Evolutionary conservation across 345 rosid genomes (phyloP), one percentile per base, ranked within the genome.

Genomic region (Erodium maritimum): DNA sequence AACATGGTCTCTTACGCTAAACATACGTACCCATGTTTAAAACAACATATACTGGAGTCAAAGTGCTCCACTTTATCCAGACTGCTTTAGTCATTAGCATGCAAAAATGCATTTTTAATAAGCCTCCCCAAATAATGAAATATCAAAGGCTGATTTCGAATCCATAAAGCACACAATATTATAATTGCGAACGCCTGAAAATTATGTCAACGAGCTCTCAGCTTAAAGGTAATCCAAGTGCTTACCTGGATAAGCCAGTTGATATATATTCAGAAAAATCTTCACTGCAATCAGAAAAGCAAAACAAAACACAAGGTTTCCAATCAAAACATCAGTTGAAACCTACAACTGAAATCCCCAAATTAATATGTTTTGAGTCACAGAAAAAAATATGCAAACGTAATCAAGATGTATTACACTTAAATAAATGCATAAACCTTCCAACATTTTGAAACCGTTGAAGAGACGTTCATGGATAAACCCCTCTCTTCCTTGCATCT

Each of bases 231-330:
- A 42, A 10, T 42, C 14, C 17, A 42, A 42, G 17, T 42, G 5
- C 19, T 55, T 64, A 86, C 98, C 93, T 84, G 61, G 56, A 71
- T n/a, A 62, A 17, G 25, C 56, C 59, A 64, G 58, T 66, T 46
- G 76, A 45, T 23, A 61, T 23, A 61, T 68, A 50, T 74, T 67
- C 21, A 84, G 74, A 51, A 79, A 63, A 50, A 64, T 58, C 80
- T 72, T 74, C 25, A 65, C 58, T 12, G 75, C 79, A 57, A 80
- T 63, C 23, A 78, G 64, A 67, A 82, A 69, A 57, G 76, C 58
- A 56, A 65, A 65, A 60, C 79, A 62, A 67, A 91, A 87, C 57
- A 82, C 55, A 23, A 77, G 55, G 65, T 91, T 88, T 61, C 83
- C 83, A 23, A 85, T 63, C 55, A 84, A 45, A 8, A 84, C 76